phyloP scores from a whole-genome alignment of 257 asterid species.

The Datura wrightii region DNA sequence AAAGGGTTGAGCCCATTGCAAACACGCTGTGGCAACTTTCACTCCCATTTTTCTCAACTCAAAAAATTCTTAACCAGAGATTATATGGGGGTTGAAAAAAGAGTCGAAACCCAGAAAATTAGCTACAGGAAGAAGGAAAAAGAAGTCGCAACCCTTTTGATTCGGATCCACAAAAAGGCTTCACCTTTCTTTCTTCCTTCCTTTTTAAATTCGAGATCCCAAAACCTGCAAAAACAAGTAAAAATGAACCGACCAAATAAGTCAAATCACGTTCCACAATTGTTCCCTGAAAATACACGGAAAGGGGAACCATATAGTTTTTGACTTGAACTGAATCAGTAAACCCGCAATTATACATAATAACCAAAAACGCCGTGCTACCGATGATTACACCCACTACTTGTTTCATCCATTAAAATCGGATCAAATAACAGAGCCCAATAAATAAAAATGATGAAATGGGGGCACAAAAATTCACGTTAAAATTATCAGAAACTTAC shows the following conservation, averaged over 20 bases:
- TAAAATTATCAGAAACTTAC: conserved; percentile 23
- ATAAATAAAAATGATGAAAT: conserved; percentile 27
- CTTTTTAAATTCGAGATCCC: conserved; percentile 36
- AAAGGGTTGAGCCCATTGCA: conserved; percentile 75
- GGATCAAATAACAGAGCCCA: conserved; percentile 56
- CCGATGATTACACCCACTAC: conserved; percentile 44
- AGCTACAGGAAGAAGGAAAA: neutral
- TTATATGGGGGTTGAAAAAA: neutral
- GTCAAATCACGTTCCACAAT: conserved; percentile 36
- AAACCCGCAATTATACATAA: neutral
- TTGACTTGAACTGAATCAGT: conserved; percentile 27
- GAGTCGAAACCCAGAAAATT: neutral
- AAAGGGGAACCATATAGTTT: conserved; percentile 22
- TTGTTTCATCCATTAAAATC: conserved; percentile 45
- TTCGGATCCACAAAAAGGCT: conserved; percentile 41
- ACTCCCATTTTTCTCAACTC: conserved; percentile 53
- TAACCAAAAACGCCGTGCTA: conserved; percentile 14
- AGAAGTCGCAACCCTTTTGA: conserved; percentile 30
- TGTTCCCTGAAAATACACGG: conserved; percentile 23
- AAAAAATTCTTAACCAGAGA: conserved; percentile 25
- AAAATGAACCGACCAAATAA: conserved; percentile 45
- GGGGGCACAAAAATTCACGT: neutral
- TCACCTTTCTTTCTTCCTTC: conserved; percentile 40
- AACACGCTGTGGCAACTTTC: conserved; percentile 64
- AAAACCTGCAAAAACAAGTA: conserved; percentile 52